These are phyloP conservation scores for Fusarium sp. DNA, from an alignment of 2,329 filamentous ascomycete species.

Conservation along the genomic window DNA sequence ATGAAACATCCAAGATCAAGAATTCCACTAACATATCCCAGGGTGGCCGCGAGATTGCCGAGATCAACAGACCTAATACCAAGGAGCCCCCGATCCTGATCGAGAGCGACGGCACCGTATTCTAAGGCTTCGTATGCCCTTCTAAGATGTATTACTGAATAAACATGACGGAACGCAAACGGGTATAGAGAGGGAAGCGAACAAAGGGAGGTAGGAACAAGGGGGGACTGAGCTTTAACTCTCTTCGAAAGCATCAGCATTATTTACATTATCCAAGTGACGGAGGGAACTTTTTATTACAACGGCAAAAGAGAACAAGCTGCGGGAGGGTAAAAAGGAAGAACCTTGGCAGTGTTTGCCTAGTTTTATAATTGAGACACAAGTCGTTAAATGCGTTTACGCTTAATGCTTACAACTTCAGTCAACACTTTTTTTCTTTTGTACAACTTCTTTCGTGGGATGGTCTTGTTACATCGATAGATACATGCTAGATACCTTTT, in stretches of 20 bases:
- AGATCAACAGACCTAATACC: conserved; percentile 94
- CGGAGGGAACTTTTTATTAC: conserved; percentile 8
- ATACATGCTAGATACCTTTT: conserved; percentile 24
- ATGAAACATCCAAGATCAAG: neutral
- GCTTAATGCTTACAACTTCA: conserved; percentile 7
- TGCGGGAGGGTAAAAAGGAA: conserved; percentile 31
- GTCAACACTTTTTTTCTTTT: neutral
- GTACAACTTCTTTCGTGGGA: conserved; percentile 5
- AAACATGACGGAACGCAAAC: conserved; percentile 36
- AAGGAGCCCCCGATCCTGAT: conserved; percentile 97
- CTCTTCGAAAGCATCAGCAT: conserved; percentile 39
- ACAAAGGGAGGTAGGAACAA: too few species aligned
- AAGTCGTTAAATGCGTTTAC: conserved; percentile 32
- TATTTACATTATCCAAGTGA: conserved; percentile 32
- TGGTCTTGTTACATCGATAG: conserved; percentile 30
- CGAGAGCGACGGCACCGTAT: conserved; percentile 94
- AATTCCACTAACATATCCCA: conserved; percentile 46
- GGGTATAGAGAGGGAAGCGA: conserved; percentile 32
- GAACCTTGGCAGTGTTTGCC: conserved; percentile 31
- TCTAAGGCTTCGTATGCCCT: conserved; percentile 62
- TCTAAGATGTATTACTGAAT: conserved; percentile 38
- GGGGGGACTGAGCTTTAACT: conserved; percentile 22
- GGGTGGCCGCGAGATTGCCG: conserved; percentile 95
- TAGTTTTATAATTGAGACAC: conserved; percentile 41
- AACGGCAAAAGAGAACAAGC: conserved; percentile 17